Evolutionary conservation across 2,329 filamentous ascomycete genomes (phyloP), one percentile per base, ranked within the genome.

Genomic region (Pyrenochaeta sp.): DNA sequence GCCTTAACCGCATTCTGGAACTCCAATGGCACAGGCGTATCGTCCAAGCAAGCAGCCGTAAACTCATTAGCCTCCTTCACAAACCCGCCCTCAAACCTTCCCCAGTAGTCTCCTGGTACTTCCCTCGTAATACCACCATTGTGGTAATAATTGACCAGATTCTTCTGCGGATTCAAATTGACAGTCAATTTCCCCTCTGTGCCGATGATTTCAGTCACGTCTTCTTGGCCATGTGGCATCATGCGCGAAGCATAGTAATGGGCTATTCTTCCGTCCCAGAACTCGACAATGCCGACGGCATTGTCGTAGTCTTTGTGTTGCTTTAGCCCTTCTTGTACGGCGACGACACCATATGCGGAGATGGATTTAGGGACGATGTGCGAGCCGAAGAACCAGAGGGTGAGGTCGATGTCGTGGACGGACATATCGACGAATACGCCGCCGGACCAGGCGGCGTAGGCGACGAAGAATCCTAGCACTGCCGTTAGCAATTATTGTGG

Each of bases 351-450:
- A 27, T 73, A 59, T 2, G 78, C 79, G 45, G 72, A 77, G 36
- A 75, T 69, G 10, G 71, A 69, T 61, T 81, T 80, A 19, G 77
- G 73, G 3, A 72, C 65, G 12, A 74, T 61, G 34, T 74, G 64
- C 22, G 76, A 69, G 15, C 76, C 76, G 40, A 82, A 75, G 62
- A 78, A 81, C 66, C 70, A 79, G 1, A 82, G 65, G 0, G 75
- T 75, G 0, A 82, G 70, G 56, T 82, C 80, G 54, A 82, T 80
- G 56, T 81, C 80, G 56, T 82, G 80, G 39, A 82, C 77, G 40
- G 71, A 64, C 58, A 73, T 77, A 62, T 82, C 80, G 27, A 82
- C 76, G 58, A 82, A 82, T 27, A 82, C 78, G 28, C 80, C 79
- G 28, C 79, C 79, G 50, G 73, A 79, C 56, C 67, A 68, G 19